Conservation (phyloP, 2,329 filamentous ascomycete species). For the Trichophyton mentagrophytes region DNA sequence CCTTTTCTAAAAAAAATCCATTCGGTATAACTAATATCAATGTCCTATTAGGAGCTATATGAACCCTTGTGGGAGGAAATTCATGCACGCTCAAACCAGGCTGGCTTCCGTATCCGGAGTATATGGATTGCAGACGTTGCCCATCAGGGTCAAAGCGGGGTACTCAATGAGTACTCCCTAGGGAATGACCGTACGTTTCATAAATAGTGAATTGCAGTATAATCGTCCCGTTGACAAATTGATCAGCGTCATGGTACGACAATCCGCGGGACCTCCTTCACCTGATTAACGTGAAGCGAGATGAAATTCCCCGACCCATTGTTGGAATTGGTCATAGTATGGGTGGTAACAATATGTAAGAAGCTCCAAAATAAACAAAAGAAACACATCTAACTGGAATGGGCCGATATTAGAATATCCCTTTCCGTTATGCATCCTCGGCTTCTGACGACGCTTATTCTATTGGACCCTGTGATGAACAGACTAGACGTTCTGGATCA, state of each 20-base stretch:
- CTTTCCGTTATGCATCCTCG: conserved; percentile 67
- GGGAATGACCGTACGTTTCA: conserved; percentile 66
- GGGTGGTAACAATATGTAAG: conserved; percentile 57
- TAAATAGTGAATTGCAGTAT: not conserved
- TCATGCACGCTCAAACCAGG: conserved; percentile 42
- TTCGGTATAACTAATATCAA: not conserved
- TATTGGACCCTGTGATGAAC: conserved; percentile 75
- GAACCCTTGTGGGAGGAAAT: conserved; percentile 86
- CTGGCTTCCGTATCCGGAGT: conserved; percentile 57
- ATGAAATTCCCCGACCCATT: conserved; percentile 66
- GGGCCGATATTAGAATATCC: conserved; percentile 37
- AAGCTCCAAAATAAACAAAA: not conserved
- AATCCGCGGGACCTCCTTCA: conserved; percentile 72
- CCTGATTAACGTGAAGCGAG: conserved; percentile 71
- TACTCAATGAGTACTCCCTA: conserved; percentile 60
- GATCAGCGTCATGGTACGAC: conserved; percentile 68
- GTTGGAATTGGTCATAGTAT: conserved; percentile 83
- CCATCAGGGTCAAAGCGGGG: conserved; percentile 66
- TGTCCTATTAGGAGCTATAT: conserved; percentile 56
- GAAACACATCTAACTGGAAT: not conserved
- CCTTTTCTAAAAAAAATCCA: not conserved
- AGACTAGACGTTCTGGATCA: conserved; percentile 25
- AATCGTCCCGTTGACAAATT: conserved; percentile 13
- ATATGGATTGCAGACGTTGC: conserved; percentile 90
- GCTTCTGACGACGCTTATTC: conserved; percentile 59